Conservation (phyloP, 768 basidiomycete species). For the Phylloporus sp. region DNA sequence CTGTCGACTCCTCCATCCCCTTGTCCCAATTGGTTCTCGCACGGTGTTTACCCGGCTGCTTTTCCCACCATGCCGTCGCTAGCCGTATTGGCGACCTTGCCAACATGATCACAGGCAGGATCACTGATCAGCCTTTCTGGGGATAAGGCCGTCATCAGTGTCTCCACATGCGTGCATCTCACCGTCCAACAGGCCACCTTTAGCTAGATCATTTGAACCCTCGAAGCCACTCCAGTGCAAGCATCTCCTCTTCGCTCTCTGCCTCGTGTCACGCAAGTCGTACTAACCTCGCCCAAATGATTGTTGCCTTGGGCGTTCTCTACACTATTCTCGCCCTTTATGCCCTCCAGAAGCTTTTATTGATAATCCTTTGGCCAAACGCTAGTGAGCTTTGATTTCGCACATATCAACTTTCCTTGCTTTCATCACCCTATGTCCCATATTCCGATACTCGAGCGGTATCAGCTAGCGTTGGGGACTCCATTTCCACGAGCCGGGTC, state of each 20-base stretch:
- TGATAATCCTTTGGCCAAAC: neutral
- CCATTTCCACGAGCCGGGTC: neutral
- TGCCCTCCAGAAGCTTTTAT: slow-evolving; percentile 12
- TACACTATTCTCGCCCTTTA: slow-evolving; percentile 19
- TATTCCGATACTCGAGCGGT: neutral
- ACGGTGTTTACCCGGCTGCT: too few relatives aligned
- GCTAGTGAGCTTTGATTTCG: slow-evolving; percentile 10
- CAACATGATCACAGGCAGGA: neutral
- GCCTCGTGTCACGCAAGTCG: neutral
- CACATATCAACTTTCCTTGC: neutral
- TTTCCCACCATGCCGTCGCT: neutral
- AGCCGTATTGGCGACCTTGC: neutral
- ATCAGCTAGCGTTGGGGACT: neutral
- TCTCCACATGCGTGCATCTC: neutral
- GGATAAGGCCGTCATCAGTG: neutral
- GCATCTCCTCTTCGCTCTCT: neutral
- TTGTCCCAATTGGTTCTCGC: too few relatives aligned
- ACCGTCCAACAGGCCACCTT: neutral
- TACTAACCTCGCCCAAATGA: slow-evolving; percentile 11
- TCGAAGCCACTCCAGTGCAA: neutral
- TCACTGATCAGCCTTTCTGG: neutral
- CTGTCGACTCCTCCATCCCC: too few relatives aligned
- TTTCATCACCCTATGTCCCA: neutral
- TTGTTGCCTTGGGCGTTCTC: slow-evolving; percentile 22
- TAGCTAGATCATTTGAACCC: neutral